Percentiles rank a stretch among this genome's conserved stretches.
phyloP scores from a whole-genome alignment of 345 rosid genomes.

The Euphorbia peplus region DNA sequence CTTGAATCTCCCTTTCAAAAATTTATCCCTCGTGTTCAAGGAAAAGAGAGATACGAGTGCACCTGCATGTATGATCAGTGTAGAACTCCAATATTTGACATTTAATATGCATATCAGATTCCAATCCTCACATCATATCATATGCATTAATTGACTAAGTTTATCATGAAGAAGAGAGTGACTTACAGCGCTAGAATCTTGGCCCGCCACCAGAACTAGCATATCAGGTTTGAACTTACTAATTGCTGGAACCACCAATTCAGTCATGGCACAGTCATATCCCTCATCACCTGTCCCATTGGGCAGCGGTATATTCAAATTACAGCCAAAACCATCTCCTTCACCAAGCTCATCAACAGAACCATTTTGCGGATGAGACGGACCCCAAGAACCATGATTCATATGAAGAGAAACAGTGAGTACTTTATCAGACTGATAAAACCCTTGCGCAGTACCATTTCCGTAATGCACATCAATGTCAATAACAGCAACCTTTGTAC shows the following conservation, averaged over 20 bases:
- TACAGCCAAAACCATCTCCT: constrained; percentile 72
- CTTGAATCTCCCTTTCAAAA: too few species aligned
- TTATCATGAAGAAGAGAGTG: constrained; percentile 2
- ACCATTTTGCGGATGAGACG: constrained; percentile 83
- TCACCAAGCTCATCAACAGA: constrained; percentile 71
- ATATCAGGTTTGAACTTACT: constrained; percentile 52
- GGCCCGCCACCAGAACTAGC: constrained; percentile 74
- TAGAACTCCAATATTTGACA: not conserved
- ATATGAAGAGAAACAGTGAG: constrained; percentile 86
- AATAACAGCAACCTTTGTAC: constrained; percentile 50
- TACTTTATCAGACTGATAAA: constrained; percentile 52
- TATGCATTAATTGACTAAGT: not conserved
- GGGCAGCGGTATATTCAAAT: constrained; percentile 79
- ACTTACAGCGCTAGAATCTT: constrained; percentile 95
- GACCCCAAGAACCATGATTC: constrained; percentile 98
- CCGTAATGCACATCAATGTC: constrained; percentile 94
- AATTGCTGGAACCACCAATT: constrained; percentile 66
- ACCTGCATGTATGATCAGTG: not conserved
- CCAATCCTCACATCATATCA: not conserved
- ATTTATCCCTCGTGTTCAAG: not conserved
- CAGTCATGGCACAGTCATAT: constrained; percentile 54
- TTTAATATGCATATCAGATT: not conserved
- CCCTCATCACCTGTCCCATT: constrained; percentile 89
- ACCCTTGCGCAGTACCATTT: constrained; percentile 90
- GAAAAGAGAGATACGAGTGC: not conserved